phyloP scores from a whole-genome alignment of 192 early-diverging fungal genomes.

The Borealophlyctis nickersoniae region DNA sequence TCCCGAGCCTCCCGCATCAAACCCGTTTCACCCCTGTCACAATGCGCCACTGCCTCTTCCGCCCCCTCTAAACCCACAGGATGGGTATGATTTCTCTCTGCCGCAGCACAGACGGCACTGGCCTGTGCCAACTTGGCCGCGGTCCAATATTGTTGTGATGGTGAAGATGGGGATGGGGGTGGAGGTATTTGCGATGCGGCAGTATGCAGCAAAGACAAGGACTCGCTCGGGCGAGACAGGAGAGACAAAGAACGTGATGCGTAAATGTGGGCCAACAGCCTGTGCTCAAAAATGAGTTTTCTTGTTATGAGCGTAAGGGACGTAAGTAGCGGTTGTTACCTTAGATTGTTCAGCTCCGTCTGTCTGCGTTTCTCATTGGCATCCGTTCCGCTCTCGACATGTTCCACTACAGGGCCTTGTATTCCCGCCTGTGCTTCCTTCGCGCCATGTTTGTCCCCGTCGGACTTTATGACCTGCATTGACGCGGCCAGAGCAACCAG shows the following conservation, averaged over 20 bases:
- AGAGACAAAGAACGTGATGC: background rate
- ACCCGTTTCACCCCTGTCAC: background rate
- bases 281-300: too few species aligned
- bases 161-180: background rate
- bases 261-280: background rate
- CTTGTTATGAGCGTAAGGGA: too few species aligned
- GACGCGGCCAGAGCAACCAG: background rate
- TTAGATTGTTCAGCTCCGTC: too few species aligned
- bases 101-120: background rate
- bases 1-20: background rate
- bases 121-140: background rate
- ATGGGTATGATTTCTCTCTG: background rate
- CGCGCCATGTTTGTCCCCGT: too few species aligned
- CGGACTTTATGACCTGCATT: too few species aligned
- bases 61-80: background rate
- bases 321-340: too few species aligned
- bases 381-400: too few species aligned
- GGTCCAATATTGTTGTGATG: background rate
- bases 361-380: too few species aligned
- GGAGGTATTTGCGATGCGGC: too few species aligned
- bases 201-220: too few species aligned
- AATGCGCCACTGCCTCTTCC: background rate
- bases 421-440: too few species aligned
- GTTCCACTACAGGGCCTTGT: too few species aligned
- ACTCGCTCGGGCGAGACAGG: background rate